phyloP scores from a whole-genome alignment of 345 rosid genomes.

The Citrus medica region DNA sequence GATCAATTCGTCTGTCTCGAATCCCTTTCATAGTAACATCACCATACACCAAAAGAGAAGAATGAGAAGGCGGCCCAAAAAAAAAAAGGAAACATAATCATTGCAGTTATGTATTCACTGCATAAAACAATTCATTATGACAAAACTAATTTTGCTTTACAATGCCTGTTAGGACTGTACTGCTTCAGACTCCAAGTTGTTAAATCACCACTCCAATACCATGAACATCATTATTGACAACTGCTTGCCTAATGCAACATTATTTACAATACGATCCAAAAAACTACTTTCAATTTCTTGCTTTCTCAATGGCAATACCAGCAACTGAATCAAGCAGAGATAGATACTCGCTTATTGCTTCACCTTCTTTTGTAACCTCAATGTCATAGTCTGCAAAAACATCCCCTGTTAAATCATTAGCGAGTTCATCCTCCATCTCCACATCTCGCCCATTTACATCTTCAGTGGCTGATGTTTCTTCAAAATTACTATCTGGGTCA shows the following conservation, averaged over 20 bases:
- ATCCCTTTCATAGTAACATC: not conserved
- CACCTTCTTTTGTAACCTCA: conserved; percentile 69
- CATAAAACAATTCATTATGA: not conserved
- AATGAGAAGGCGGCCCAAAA: too few species aligned
- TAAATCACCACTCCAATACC: not conserved
- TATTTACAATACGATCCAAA: conserved; percentile 6
- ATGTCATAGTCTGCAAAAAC: conserved; percentile 74
- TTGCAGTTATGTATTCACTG: not conserved
- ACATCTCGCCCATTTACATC: conserved; percentile 47
- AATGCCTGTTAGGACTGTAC: not conserved
- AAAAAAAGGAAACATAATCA: too few species aligned
- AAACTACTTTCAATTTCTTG: not conserved
- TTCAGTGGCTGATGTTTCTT: conserved; percentile 12
- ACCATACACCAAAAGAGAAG: not conserved
- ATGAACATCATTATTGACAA: not conserved
- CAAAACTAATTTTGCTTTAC: not conserved
- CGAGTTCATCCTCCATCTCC: conserved; percentile 75
- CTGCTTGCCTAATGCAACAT: not conserved
- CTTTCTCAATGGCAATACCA: conserved; percentile 8
- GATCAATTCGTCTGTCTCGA: too few species aligned
- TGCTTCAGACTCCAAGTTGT: not conserved
- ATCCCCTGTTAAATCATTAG: conserved; percentile 54
- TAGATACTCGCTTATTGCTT: conserved; percentile 63
- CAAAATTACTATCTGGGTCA: conserved; percentile 3
- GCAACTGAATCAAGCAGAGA: conserved; percentile 49